These are phyloP conservation scores for Colletotrichum gigasporum DNA, from an alignment of 2,329 filamentous ascomycete species.

Conservation along the genomic window DNA sequence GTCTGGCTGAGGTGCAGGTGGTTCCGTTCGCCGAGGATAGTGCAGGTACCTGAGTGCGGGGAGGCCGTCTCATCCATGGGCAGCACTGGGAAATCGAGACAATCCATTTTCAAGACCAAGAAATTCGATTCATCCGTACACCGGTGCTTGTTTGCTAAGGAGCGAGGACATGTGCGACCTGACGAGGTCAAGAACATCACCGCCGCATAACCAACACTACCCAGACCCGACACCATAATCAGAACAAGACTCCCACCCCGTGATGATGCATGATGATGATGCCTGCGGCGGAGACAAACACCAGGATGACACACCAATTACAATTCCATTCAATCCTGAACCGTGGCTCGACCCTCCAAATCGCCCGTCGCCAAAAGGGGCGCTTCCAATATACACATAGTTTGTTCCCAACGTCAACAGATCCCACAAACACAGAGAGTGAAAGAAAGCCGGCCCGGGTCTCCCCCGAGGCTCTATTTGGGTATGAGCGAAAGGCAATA, in stretches of 20 bases:
- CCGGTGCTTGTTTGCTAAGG: not conserved
- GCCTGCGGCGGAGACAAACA: slow-evolving; percentile 4
- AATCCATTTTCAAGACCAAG: not conserved
- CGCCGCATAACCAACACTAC: too few relatives aligned
- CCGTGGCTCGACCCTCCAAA: not conserved
- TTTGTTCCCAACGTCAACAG: slow-evolving; percentile 24
- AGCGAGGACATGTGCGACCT: not conserved
- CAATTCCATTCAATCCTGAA: slow-evolving; percentile 18
- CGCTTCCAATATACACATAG: slow-evolving; percentile 27
- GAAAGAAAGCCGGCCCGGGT: slow-evolving; percentile 31
- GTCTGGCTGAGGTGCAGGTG: not conserved
- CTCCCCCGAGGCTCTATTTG: slow-evolving; percentile 25
- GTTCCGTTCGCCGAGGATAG: too few relatives aligned
- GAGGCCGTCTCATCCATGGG: too few relatives aligned
- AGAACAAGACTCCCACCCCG: slow-evolving; percentile 6
- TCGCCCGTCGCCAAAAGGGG: not conserved
- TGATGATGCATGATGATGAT: too few relatives aligned
- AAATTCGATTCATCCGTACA: not conserved
- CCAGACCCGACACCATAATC: not conserved
- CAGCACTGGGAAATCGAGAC: too few relatives aligned
- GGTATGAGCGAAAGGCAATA: slow-evolving; percentile 32
- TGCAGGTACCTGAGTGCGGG: too few relatives aligned
- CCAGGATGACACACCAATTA: slow-evolving; percentile 20
- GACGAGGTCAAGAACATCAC: not conserved
- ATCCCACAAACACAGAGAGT: slow-evolving; percentile 23